These are phyloP conservation scores for Curvularia hawaiiensis DNA, from an alignment of 2,329 filamentous ascomycete species.

Conservation along the genomic window DNA sequence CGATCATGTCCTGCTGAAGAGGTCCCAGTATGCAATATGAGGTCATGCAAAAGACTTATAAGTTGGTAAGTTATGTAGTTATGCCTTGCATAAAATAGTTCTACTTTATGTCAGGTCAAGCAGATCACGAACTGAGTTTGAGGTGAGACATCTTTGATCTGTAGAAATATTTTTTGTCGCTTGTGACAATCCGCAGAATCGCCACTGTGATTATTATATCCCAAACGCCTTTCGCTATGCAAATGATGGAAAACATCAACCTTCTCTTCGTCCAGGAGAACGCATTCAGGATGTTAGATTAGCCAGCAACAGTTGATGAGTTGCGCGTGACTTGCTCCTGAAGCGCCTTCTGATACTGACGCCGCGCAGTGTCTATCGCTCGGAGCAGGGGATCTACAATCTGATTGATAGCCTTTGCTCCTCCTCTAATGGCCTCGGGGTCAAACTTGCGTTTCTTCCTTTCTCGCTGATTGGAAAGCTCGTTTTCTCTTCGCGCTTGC, in stretches of 20 bases:
- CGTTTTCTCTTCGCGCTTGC: conserved; percentile 70
- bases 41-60: background rate
- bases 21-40: background rate
- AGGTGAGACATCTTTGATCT: background rate
- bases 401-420: conserved; percentile 73
- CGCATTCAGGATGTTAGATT: background rate
- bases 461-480: conserved; percentile 72
- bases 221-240: conserved; percentile 43
- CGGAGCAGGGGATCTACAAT: conserved; percentile 76
- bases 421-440: conserved; percentile 71
- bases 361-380: conserved; percentile 71
- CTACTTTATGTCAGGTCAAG: background rate
- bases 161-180: background rate
- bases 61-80: background rate
- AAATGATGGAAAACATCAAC: conserved; percentile 11
- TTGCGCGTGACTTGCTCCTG: conserved; percentile 58
- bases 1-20: background rate
- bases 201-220: background rate
- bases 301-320: conserved; percentile 4
- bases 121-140: too few relatives aligned
- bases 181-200: background rate
- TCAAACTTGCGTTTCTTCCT: conserved; percentile 75
- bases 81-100: background rate
- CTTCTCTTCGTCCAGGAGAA: background rate
- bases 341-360: conserved; percentile 73